Conservation (phyloP, 345 rosid species). For the Streptanthus diversifolius region DNA sequence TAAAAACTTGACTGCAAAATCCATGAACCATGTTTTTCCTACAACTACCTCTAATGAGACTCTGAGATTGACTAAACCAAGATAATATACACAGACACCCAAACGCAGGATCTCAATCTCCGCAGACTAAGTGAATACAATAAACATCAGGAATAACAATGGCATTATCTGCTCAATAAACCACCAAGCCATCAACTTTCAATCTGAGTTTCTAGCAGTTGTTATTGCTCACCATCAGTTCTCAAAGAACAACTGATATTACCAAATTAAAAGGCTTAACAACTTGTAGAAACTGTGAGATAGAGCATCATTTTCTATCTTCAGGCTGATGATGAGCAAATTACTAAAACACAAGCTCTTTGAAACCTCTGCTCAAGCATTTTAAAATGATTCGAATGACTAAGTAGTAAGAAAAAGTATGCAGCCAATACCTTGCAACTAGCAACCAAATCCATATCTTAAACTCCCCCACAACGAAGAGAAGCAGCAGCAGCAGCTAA, state of each 20-base stretch:
- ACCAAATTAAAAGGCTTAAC: neutral
- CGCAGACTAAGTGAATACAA: neutral
- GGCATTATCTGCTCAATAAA: neutral
- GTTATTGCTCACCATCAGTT: neutral
- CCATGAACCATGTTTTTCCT: neutral
- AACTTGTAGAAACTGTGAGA: neutral
- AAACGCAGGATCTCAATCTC: neutral
- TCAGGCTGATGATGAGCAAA: neutral
- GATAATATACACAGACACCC: neutral
- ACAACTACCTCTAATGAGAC: neutral
- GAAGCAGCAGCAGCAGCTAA: constrained; percentile 8
- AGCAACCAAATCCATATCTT: constrained; percentile 69
- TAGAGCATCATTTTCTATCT: neutral
- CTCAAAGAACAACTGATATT: neutral
- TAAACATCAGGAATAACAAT: neutral
- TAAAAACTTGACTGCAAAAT: neutral
- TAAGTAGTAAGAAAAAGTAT: neutral
- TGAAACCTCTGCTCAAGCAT: neutral
- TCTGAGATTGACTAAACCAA: neutral
- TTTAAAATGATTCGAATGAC: neutral
- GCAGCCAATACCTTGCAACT: constrained; percentile 63
- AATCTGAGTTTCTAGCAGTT: neutral
- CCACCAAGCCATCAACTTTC: neutral
- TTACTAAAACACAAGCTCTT: neutral
- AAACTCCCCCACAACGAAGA: neutral